Conservation (phyloP, 345 rosid genomes). For the Angophora floribunda region DNA sequence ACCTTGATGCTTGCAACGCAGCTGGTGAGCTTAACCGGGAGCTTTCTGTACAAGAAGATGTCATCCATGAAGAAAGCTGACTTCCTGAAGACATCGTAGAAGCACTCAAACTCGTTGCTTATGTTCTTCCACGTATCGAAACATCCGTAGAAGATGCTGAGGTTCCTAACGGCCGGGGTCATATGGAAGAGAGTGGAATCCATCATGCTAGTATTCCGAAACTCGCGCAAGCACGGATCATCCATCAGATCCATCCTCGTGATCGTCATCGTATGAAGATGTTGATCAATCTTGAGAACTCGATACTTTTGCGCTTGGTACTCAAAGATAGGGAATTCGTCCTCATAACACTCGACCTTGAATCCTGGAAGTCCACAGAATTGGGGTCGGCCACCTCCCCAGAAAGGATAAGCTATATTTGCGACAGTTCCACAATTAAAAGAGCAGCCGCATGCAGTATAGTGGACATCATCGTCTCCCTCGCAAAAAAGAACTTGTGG, state of each 20-base stretch:
- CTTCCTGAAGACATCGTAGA: too few species aligned
- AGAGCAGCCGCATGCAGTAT: rapidly evolving
- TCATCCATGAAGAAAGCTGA: too few species aligned
- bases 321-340: neutral
- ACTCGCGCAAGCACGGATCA: constrained; percentile 1
- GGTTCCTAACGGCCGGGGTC: neutral
- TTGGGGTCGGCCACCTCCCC: neutral
- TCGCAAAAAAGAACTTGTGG: neutral
- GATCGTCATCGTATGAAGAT: neutral
- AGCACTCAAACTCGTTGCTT: too few species aligned
- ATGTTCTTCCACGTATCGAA: too few species aligned
- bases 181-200: neutral
- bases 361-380: neutral
- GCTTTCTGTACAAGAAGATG: too few species aligned
- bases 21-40: too few species aligned
- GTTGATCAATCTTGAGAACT: neutral
- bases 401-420: neutral
- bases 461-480: neutral
- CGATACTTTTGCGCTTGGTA: neutral
- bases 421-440: rapidly evolving
- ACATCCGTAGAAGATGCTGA: constrained; percentile 16
- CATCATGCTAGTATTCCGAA: neutral
- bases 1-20: too few species aligned
- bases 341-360: neutral
- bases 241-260: neutral